These are phyloP conservation scores for Leccinum barrowsii DNA, from an alignment of 768 basidiomycete species.

Conservation along the genomic window DNA sequence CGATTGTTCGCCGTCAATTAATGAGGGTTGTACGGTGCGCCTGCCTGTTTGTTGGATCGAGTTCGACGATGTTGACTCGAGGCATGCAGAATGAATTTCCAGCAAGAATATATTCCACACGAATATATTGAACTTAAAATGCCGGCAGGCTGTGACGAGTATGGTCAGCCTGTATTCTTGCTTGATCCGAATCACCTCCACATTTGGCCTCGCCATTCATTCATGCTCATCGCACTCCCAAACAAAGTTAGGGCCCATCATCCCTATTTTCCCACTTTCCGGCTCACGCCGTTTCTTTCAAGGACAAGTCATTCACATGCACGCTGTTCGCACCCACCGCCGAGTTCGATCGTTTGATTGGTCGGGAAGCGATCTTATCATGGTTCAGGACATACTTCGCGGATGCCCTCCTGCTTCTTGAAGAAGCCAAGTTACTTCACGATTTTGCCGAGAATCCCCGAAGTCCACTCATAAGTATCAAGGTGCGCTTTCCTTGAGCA, in stretches of 20 bases:
- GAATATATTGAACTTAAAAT: constrained; percentile 97
- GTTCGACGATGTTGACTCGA: constrained; percentile 15
- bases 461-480: constrained; percentile 87
- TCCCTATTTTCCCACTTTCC: constrained; percentile 27
- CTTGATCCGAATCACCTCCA: constrained; percentile 96
- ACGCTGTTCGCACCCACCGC: constrained; percentile 88
- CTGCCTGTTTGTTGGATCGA: constrained; percentile 8
- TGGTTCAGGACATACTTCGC: constrained; percentile 88
- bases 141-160: constrained; percentile 66
- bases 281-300: constrained; percentile 19
- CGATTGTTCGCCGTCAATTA: constrained; percentile 86
- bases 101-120: constrained; percentile 92
- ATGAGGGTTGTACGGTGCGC: constrained; percentile 89
- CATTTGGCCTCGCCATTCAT: constrained; percentile 98
- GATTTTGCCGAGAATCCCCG: constrained; percentile 85
- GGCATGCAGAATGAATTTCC: constrained; percentile 80
- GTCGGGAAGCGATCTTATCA: constrained; percentile 49
- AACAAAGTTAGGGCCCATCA: constrained; percentile 68
- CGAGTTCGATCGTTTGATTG: constrained; percentile 66
- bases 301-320: constrained; percentile 98
- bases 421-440: constrained; percentile 68
- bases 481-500: constrained; percentile 52
- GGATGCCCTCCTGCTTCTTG: constrained; percentile 83
- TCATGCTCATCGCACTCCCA: constrained; percentile 98
- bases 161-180: constrained; percentile 65